phyloP scores from a whole-genome alignment of 495 filamentous ascomycete genomes.

The Aspergillus mulundensis region DNA sequence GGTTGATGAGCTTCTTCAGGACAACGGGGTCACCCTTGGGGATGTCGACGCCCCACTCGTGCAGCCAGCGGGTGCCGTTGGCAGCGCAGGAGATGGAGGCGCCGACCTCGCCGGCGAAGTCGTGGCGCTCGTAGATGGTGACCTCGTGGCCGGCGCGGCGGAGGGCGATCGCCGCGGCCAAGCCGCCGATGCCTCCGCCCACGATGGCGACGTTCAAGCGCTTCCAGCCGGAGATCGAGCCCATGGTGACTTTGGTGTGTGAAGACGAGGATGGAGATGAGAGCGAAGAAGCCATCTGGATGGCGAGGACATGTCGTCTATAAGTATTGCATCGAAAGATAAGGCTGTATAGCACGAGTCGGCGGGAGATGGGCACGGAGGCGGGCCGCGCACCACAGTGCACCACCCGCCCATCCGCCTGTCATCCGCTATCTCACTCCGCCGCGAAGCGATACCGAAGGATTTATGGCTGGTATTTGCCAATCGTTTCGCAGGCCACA shows the following conservation, averaged over 20 bases:
- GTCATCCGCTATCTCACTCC: too few species aligned
- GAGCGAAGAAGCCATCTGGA: too few species aligned
- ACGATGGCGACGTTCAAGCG: conserved; percentile 51
- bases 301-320: too few species aligned
- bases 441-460: too few species aligned
- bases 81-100: conserved; percentile 43
- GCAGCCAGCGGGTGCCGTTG: conserved; percentile 43
- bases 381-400: too few species aligned
- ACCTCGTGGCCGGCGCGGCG: conserved; percentile 63
- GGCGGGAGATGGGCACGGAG: too few species aligned
- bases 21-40: conserved; percentile 45
- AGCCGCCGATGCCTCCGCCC: conserved; percentile 67
- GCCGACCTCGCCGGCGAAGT: conserved; percentile 42
- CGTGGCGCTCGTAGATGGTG: conserved; percentile 41
- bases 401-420: too few species aligned
- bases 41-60: conserved; percentile 43
- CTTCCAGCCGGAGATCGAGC: conserved; percentile 24
- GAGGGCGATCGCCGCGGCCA: conserved; percentile 60
- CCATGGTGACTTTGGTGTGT: conserved; percentile 5
- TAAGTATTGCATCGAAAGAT: too few species aligned
- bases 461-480: too few species aligned
- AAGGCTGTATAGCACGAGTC: too few species aligned
- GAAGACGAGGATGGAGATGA: not conserved
- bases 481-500: too few species aligned
- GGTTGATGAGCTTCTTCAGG: conserved; percentile 45